Conservation (phyloP, 2,329 filamentous ascomycete genomes). For the Tolypocladium album region DNA sequence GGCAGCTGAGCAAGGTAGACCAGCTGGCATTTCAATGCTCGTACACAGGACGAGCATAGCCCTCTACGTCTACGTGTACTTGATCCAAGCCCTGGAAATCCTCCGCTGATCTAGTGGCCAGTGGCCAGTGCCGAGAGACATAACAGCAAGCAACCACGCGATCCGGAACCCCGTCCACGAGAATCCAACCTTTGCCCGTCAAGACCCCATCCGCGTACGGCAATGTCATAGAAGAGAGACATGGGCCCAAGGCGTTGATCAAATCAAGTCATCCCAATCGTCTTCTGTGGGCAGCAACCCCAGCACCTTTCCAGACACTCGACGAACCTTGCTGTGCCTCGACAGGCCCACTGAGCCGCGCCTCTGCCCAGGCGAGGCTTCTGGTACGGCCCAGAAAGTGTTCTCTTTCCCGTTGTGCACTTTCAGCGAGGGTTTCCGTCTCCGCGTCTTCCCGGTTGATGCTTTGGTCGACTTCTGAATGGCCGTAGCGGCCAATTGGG, state of each 20-base stretch:
- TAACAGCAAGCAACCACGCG: not conserved
- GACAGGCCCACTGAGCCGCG: not conserved
- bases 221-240: not conserved
- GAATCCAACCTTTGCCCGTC: not conserved
- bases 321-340: not conserved
- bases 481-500: not conserved
- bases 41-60: not conserved
- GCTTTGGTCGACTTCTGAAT: not conserved
- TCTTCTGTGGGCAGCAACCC: not conserved
- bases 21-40: not conserved
- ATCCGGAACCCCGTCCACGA: not conserved
- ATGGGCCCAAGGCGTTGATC: not conserved
- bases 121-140: not conserved
- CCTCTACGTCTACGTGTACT: not conserved
- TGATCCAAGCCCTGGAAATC: not conserved
- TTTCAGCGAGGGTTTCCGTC: not conserved
- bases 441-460: not conserved
- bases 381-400: not conserved
- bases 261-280: constrained; percentile 12
- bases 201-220: not conserved
- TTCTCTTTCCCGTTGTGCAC: not conserved
- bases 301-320: not conserved
- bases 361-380: not conserved
- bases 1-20: not conserved
- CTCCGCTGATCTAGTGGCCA: not conserved